Evolutionary conservation across 1,284 basidiomycete species (phyloP), one percentile per base, ranked within the genome.

Genomic region (Cryptococcus sp.): DNA sequence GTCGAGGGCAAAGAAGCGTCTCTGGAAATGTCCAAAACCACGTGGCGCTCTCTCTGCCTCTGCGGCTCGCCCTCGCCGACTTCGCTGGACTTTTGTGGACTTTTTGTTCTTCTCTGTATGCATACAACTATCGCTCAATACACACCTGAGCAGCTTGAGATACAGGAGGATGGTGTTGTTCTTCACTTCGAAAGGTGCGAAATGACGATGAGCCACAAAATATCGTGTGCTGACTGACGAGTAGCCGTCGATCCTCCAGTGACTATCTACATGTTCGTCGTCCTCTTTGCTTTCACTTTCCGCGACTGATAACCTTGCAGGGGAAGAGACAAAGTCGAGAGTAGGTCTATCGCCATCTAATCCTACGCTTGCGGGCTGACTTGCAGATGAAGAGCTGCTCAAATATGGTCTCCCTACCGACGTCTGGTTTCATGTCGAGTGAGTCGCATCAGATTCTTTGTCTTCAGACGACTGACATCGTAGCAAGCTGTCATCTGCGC

Each of bases 241-340:
- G 11, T 57, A 71, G 76, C 71, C 10, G 73, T 78, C 6, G 72
- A 79, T 32, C 87, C 89, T 1, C 78, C 87, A 1, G 84, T 80
- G 3, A 81, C 76, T 19, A 79, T 95, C 52, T 95, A 94, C 75
- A 94, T 95, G 73, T 72, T 40, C 45, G 14, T 33, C 22, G 7
- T 48, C n/a, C n/a, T n/a, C n/a, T n/a, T n/a, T n/a, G n/a, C n/a
- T n/a, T n/a, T n/a, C n/a, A n/a, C n/a, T n/a, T n/a, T n/a, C n/a
- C n/a, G n/a, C n/a, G n/a, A n/a, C n/a, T n/a, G n/a, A n/a, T n/a
- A n/a, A n/a, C n/a, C n/a, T n/a, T n/a, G n/a, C 3, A 74, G 73
- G 88, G 94, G 94, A 33, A 84, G 82, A 65, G 94, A 98, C 79
- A 97, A 98, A 75, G 84, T 87, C 54, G 92, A 94, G 77, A 95